Conservation (phyloP, 1,284 basidiomycete species). For the Tremellales sp. region DNA sequence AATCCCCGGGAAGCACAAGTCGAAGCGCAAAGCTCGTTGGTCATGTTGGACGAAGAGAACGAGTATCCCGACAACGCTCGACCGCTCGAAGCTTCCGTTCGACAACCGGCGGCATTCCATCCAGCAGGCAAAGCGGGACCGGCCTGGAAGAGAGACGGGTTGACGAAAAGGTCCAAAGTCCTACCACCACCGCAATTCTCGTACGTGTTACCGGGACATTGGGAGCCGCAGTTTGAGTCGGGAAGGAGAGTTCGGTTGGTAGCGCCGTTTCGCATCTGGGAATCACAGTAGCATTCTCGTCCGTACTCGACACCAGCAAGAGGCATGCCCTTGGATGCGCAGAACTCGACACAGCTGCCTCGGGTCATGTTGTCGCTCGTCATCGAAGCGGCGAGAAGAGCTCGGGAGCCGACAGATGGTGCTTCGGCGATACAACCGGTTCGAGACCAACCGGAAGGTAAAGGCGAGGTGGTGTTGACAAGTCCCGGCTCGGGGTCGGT, state of each 20-base stretch:
- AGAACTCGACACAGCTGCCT: slow-evolving; percentile 22
- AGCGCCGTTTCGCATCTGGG: slow-evolving; percentile 27
- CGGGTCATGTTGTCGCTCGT: slow-evolving; percentile 24
- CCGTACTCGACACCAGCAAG: slow-evolving; percentile 34
- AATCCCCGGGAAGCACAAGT: slow-evolving; percentile 22
- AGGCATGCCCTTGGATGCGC: slow-evolving; percentile 22
- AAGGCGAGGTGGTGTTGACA: slow-evolving; percentile 23
- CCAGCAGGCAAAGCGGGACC: slow-evolving; percentile 23
- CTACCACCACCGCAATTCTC: slow-evolving; percentile 33
- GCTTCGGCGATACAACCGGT: slow-evolving; percentile 42
- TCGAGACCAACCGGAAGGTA: slow-evolving; percentile 32
- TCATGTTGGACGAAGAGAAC: slow-evolving; percentile 24
- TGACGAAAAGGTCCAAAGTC: slow-evolving; percentile 53
- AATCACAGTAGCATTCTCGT: slow-evolving; percentile 29
- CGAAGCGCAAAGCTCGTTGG: slow-evolving; percentile 18
- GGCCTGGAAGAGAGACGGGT: slow-evolving; percentile 52
- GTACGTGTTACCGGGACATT: slow-evolving; percentile 23
- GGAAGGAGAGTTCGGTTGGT: slow-evolving; percentile 23
- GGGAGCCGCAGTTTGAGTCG: slow-evolving; percentile 16
- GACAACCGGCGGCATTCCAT: slow-evolving; percentile 29
- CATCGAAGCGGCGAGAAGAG: slow-evolving; percentile 19
- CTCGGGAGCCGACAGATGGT: slow-evolving; percentile 19
- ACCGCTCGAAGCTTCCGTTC: slow-evolving; percentile 23
- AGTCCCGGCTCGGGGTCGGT: slow-evolving; percentile 8
- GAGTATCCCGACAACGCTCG: slow-evolving; percentile 26